phyloP scores from a whole-genome alignment of 306 rosid genomes.

The Amphicarpaea edgeworthii region DNA sequence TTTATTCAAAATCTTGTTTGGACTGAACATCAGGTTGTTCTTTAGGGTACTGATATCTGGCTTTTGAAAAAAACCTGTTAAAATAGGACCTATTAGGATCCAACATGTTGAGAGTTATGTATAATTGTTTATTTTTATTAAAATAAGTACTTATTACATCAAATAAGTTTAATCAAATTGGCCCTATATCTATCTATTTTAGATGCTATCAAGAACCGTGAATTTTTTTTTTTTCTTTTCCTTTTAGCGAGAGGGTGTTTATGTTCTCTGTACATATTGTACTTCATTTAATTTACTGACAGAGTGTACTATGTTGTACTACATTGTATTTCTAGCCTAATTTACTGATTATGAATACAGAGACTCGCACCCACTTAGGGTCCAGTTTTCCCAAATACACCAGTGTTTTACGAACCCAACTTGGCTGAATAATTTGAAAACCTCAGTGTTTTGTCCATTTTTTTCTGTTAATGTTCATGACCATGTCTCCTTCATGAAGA shows the following conservation, averaged over 20 bases:
- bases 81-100: constrained; percentile 17
- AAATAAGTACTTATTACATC: too few relatives aligned
- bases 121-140: too few relatives aligned
- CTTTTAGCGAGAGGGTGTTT: background rate
- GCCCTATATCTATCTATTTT: background rate
- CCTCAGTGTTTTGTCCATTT: too few relatives aligned
- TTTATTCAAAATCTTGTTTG: constrained; percentile 27
- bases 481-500: too few relatives aligned
- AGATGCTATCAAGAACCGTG: background rate
- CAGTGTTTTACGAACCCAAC: background rate
- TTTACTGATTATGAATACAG: background rate
- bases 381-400: background rate
- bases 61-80: too few relatives aligned
- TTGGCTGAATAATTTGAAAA: background rate
- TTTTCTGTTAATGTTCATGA: too few relatives aligned
- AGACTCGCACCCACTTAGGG: background rate
- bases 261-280: background rate
- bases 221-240: background rate
- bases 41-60: constrained; percentile 8
- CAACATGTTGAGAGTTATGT: background rate
- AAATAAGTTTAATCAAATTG: too few relatives aligned
- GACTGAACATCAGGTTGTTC: background rate
- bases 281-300: background rate
- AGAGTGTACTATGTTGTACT: background rate
- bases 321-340: background rate